phyloP scores from a whole-genome alignment of 2,329 filamentous ascomycete genomes.

The Colletotrichum incanum region DNA sequence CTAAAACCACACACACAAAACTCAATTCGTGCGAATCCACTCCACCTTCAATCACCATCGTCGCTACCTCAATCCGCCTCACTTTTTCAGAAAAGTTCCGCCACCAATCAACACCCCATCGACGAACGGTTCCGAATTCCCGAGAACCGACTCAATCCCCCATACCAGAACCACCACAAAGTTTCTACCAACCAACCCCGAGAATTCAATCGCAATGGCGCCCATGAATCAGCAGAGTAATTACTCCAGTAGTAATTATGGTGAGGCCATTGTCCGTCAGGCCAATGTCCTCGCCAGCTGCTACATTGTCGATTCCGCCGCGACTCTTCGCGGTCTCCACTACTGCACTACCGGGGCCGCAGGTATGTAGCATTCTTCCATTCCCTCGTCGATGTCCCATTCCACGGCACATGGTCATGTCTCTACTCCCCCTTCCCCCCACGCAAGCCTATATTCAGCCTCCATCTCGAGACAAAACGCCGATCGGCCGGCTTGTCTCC shows the following conservation, averaged over 20 bases:
- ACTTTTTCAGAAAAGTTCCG: slow-evolving; percentile 9
- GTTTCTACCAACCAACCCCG: slow-evolving; percentile 46
- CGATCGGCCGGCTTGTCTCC: slow-evolving; percentile 26
- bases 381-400: slow-evolving; percentile 1
- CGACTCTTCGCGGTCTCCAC: slow-evolving; percentile 86
- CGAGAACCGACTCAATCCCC: slow-evolving; percentile 36
- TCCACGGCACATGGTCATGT: slow-evolving; percentile 1
- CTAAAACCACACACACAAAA: not conserved
- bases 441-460: slow-evolving; percentile 18
- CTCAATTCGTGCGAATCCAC: slow-evolving; percentile 12
- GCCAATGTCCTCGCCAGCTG: slow-evolving; percentile 90
- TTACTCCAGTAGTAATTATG: slow-evolving; percentile 82
- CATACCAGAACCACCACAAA: slow-evolving; percentile 43
- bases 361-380: slow-evolving; percentile 66
- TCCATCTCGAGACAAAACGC: slow-evolving; percentile 43
- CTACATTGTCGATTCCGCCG: slow-evolving; percentile 85
- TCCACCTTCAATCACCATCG: not conserved
- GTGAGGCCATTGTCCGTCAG: slow-evolving; percentile 75
- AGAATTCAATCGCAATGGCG: slow-evolving; percentile 66
- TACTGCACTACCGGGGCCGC: slow-evolving; percentile 94
- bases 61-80: slow-evolving; percentile 14
- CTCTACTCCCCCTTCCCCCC: slow-evolving; percentile 2
- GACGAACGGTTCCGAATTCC: slow-evolving; percentile 32
- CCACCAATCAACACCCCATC: slow-evolving; percentile 5
- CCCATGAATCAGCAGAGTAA: slow-evolving; percentile 80